Percentiles rank a stretch among this genome's conserved stretches.
These are phyloP conservation scores for Termitomyces sp. DNA, from an alignment of 768 basidiomycete species.

Conservation along the genomic window DNA sequence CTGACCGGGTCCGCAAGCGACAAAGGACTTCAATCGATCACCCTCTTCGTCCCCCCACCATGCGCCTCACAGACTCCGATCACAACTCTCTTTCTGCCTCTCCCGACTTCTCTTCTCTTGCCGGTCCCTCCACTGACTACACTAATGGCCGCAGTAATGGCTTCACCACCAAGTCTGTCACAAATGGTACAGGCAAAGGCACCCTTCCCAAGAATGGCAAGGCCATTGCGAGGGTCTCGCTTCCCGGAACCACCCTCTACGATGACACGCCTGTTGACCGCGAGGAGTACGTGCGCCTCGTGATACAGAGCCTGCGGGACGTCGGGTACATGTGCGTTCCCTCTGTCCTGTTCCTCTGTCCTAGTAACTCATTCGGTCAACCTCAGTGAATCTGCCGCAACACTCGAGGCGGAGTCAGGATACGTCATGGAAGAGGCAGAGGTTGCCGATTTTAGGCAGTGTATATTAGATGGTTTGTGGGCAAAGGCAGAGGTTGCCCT, in stretches of 20 bases:
- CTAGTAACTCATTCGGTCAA: background rate
- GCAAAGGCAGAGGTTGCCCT: constrained; percentile 69
- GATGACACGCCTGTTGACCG: constrained; percentile 77
- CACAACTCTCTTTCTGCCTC: constrained; percentile 43
- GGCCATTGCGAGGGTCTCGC: constrained; percentile 55
- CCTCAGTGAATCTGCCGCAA: constrained; percentile 79
- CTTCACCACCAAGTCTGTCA: constrained; percentile 28
- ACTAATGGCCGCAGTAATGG: constrained; percentile 40
- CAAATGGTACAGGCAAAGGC: constrained; percentile 34
- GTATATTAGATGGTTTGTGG: constrained; percentile 82
- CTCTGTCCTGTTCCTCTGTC: constrained; percentile 10
- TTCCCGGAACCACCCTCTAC: constrained; percentile 73
- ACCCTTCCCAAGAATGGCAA: constrained; percentile 42
- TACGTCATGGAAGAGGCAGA: constrained; percentile 77
- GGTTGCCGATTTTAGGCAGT: constrained; percentile 76
- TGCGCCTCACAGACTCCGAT: constrained; percentile 53
- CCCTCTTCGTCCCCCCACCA: constrained; percentile 29
- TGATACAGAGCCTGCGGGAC: constrained; percentile 86
- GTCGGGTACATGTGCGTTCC: constrained; percentile 69
- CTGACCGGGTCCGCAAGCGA: constrained; percentile 61
- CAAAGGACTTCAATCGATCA: constrained; percentile 53
- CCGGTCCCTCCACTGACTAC: constrained; percentile 54
- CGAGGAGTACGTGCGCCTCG: constrained; percentile 87
- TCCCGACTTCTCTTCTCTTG: constrained; percentile 37
- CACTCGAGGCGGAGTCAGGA: constrained; percentile 90